Evolutionary conservation across 768 basidiomycete species (phyloP).

Genomic region (Leccinellum rugosiceps): DNA sequence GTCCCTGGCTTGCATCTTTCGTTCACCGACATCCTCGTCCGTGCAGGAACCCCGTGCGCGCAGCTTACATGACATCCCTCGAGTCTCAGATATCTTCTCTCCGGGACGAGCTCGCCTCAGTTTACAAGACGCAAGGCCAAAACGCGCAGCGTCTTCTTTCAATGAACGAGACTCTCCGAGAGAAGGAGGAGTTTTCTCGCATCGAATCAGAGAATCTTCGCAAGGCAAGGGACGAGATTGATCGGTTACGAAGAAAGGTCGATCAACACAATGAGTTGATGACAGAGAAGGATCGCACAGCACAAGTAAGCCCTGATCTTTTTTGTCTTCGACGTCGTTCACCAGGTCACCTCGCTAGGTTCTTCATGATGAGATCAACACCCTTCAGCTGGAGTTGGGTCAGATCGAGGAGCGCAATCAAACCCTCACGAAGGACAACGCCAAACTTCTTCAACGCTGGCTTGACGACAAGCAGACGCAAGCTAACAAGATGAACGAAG

Average conservation of each 20-base stretch:
- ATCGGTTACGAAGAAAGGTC: constrained; percentile 67
- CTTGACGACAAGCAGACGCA: constrained; percentile 91
- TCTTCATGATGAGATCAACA: constrained; percentile 92
- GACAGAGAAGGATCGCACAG: constrained; percentile 83
- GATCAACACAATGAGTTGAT: constrained; percentile 82
- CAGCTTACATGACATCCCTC: constrained; percentile 86
- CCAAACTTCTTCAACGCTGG: constrained; percentile 94
- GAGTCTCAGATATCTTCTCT: constrained; percentile 92
- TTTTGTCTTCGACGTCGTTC: not conserved
- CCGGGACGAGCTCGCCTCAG: constrained; percentile 87
- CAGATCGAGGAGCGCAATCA: constrained; percentile 87
- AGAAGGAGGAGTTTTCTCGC: constrained; percentile 85
- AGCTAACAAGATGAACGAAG: constrained; percentile 94
- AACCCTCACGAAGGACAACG: constrained; percentile 89
- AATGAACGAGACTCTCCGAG: constrained; percentile 93
- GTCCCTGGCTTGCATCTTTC: not conserved
- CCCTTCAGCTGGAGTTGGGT: constrained; percentile 85
- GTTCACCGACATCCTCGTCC: not conserved
- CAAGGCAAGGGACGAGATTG: constrained; percentile 73
- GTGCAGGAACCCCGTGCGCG: constrained; percentile 74
- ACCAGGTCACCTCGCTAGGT: constrained; percentile 49
- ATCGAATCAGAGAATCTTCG: constrained; percentile 79
- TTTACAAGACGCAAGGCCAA: constrained; percentile 95
- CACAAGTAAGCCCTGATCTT: constrained; percentile 57
- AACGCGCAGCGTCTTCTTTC: constrained; percentile 89